Base-by-base conservation (phyloP, 345 rosid genomes). In the Boechera stricta region DNA sequence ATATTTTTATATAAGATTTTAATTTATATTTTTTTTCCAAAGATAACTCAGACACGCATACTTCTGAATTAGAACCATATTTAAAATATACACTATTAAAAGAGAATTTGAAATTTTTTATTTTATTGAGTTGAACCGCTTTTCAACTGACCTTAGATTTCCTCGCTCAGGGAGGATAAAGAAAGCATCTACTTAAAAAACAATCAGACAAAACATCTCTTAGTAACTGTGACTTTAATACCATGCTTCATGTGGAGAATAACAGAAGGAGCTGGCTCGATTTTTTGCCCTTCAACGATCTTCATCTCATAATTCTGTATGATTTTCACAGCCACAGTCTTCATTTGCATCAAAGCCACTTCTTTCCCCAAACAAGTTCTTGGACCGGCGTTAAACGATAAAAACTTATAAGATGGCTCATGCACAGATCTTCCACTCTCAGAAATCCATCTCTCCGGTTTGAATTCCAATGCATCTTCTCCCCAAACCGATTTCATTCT, bases 361-460 rank as follows among this genome's bases (percentile, higher is more conserved):
- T 78, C 77, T 65, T 78, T 78, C 6, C 81, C 81, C 32, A 78
- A 67, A 65, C 81, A 78, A 38, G 81, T 65, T 52, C 81, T 72
- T 72, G 81, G 81, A 52, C 81, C 81, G 0, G 82, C 82, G 38
- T 79, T 79, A 35, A 79, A 79, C 1, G 82, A 55, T 4, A 74
- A 69, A 74, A 79, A 79, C 79, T 79, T 79, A 42, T 74, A 74
- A 56, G 79, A 79, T 16, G 82, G 82, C 49, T 79, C 82, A 39
- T 79, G 82, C 1, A 62, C 74, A 24, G 60, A 57, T 49, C 10
- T 74, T 5, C 82, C 82, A 18, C 47, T 69, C 26, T 69, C 62
- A 18, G 82, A 68, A 29, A 79, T 75, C 82, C 82, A 79, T 49
- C 82, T 79, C 56, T 79, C 82, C 13, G 82, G 82, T 51, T 79